Evolutionary conservation across 2,329 filamentous ascomycete genomes (phyloP), one percentile per base, ranked within the genome.

Genomic region (Nigrospora osmanthi): DNA sequence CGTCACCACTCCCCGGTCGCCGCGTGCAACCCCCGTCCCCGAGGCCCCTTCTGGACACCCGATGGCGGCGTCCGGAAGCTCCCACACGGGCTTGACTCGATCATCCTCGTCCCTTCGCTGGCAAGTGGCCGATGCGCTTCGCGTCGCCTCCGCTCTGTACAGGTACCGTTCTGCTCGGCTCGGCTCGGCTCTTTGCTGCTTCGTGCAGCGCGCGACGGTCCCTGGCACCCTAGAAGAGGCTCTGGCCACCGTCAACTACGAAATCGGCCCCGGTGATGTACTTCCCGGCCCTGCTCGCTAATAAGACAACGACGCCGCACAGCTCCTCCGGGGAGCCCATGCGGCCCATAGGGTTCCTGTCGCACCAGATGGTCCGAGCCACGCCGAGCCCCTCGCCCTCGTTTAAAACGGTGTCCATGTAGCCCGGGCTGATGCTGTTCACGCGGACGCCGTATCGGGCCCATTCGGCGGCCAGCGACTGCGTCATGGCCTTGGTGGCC

Each of bases 321-420:
- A 87, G 54, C 60, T 87, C 83, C 54, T 77, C 72, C 1, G 78
- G 77, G 48, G 68, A 54, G 0, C 81, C 82, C 79, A 87, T 85
- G 30, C 83, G 66, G 0, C 82, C 81, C 61, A 75, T 72, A 0
- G 83, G 82, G 56, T 81, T 68, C 68, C 83, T 32, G n/a, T 33
- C 35, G 7, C 68, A 68, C 83, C 83, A 87, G 2, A 72, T 68
- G 30, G 65, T 64, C 46, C 76, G 67, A 34, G 73, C 72, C 34
- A 69, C 67, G 11, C 70, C 70, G 39, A 87, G 58, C 1, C 76
- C 77, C 9, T 75, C 71, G 0, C 82, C 81, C 47, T 80, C 80
- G 55, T 88, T 89, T 40, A 89, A 63, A 12, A 87, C 76, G 0
- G 84, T 88, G 54, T 87, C 84, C 80, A 89, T 87, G 54, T 89